Evolutionary conservation across 2,329 filamentous ascomycete genomes (phyloP), one percentile per base, ranked within the genome.

Genomic region (Amauroascus verrucosus): DNA sequence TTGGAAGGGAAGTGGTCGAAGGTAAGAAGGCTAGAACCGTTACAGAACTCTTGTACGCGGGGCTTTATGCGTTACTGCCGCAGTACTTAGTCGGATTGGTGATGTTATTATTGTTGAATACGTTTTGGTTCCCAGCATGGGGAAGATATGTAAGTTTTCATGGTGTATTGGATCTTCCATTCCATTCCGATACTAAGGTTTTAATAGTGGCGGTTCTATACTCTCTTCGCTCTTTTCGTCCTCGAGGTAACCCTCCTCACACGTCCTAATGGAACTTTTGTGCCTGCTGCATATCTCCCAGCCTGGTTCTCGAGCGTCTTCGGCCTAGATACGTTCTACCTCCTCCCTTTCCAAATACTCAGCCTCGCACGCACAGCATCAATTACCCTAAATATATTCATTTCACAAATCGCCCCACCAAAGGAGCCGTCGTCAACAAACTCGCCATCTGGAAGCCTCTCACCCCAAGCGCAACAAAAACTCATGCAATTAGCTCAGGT

Each of bases 321-420:
- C 1, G 64, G 67, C 2, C 59, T 77, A 11, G 56, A 78, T 26
- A 78, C 75, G 55, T 78, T 76, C 33, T 67, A 70, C 61, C 51
- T 73, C 59, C 77, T 97, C 3, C 91, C 90, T 1, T 98, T 93
- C 65, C 90, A 98, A 70, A 75, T 86, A 60, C 78, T 96, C 54
- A 72, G 77, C 13, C 78, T 97, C 6, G 80, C 85, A 5, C 82
- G 90, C 56, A 87, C 87, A 65, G 72, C 88, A 20, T 81, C 83
- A 14, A 73, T 97, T 49, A 90, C 88, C 1, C 70, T 88, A 24
- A 90, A 88, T 69, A 88, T 95, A 59, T 90, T 87, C 48, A 80
- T 95, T 54, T 83, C 83, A 5, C 88, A 95, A 69, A 78, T 94
- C 48, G 84, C 85, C 0, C 87, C 88, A 2, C 71, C 88, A 3